phyloP scores from a whole-genome alignment of 1,284 basidiomycete genomes.

The Sporisorium scitamineum region DNA sequence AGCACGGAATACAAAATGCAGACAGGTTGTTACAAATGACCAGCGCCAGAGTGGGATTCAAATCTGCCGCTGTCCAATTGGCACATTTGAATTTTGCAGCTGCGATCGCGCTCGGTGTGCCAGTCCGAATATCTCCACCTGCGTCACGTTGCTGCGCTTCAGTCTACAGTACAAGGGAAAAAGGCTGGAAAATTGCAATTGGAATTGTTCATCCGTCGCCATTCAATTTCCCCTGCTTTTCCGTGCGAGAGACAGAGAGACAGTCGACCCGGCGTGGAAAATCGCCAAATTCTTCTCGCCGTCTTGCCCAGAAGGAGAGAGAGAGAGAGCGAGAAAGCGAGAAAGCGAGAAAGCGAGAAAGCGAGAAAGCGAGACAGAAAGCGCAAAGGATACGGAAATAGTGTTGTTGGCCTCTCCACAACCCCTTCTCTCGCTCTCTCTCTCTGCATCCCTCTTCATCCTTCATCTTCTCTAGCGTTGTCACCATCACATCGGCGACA shows the following conservation, averaged over 20 bases:
- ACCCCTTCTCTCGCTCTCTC: not conserved
- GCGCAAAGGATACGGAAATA: no score
- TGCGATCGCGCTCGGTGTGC: not conserved
- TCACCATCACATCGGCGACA: not conserved
- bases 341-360: no score
- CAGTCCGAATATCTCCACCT: constrained; percentile 36
- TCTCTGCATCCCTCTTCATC: not conserved
- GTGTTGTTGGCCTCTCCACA: constrained; percentile 20
- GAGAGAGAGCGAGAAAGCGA: no score
- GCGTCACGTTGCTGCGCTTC: constrained; percentile 8
- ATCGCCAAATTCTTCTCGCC: constrained; percentile 20
- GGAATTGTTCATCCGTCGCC: not conserved
- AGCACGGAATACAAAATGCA: not conserved
- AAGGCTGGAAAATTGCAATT: not conserved
- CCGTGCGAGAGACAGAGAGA: not conserved
- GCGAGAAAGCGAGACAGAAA: no score
- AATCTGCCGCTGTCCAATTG: constrained; percentile 5
- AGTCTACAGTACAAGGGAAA: no score
- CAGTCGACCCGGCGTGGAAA: not conserved
- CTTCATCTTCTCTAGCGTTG: not conserved
- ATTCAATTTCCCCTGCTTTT: no score
- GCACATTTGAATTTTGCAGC: not conserved
- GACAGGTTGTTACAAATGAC: not conserved
- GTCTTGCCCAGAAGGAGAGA: not conserved
- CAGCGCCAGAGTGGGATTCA: not conserved